Evolutionary conservation across 805 yeast species (phyloP), one percentile per base, ranked within the genome.

Genomic region (Candida ficus): DNA sequence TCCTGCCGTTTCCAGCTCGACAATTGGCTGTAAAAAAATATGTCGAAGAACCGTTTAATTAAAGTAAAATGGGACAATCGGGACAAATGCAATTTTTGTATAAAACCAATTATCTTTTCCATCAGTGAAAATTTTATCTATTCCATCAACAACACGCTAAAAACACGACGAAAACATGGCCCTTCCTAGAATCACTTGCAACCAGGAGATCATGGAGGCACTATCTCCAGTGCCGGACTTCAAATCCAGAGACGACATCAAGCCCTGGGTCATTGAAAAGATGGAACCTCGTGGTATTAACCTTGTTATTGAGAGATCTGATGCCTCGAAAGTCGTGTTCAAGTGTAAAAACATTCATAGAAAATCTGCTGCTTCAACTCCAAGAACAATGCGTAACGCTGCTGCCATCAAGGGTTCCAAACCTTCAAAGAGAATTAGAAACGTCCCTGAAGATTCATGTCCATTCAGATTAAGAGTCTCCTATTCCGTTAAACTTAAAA

Each of bases 261-360:
- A 54, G 42, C 58, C 56, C 13, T 56, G 60, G 60, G 35, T 56
- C 23, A 48, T 47, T 29, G 48, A 47, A 11, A 38, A 30, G 13
- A 39, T 56, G 27, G 52, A 48, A 30, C 38, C 45, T 7, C 35
- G 52, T 7, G 58, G 58, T 3, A 49, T 55, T 18, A 39, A 35
- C 16, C 38, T 56, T 30, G 64, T 60, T 7, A 58, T 61, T 44
- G 64, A 59, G 38, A 50, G 64, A 46, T 56, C 61, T 1, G 64
- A 60, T 37, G 46, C 53, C 4, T 46, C 58, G 14, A 58, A 60
- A 40, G 56, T 59, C 16, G 61, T 61, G 9, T 60, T 61, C 51
- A 58, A 60, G 38, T 60, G 64, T 43, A 59, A 58, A 46, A 54
- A 47, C 35, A 30, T 54, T n/a, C 54, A 52, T 39, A 53, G 54